These are phyloP conservation scores for Hanseniaspora jakobsenii DNA, from an alignment of 805 yeast genomes.

Conservation along the genomic window DNA sequence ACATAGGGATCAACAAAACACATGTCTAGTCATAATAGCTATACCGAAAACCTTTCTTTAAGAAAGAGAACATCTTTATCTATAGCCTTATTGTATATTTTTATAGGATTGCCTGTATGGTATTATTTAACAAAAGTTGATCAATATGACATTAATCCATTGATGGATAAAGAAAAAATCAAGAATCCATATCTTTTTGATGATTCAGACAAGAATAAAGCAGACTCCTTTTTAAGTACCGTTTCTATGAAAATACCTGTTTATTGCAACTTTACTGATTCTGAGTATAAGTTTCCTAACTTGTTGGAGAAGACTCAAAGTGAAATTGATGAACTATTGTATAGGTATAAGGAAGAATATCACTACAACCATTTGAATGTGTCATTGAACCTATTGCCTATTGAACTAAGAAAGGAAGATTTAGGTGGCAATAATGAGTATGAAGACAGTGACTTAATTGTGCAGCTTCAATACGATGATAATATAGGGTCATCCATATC, in stretches of 20 bases:
- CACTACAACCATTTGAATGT: constrained; percentile 29
- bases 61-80: constrained; percentile 22
- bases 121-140: constrained; percentile 32
- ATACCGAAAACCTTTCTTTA: constrained; percentile 16
- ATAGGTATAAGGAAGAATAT: constrained; percentile 22
- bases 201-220: constrained; percentile 26
- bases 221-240: constrained; percentile 28
- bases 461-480: constrained; percentile 32
- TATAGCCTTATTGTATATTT: constrained; percentile 22
- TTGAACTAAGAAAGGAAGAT: constrained; percentile 13
- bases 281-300: constrained; percentile 53
- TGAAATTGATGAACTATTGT: constrained; percentile 35
- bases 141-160: constrained; percentile 13
- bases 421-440: constrained; percentile 23
- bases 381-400: constrained; percentile 21
- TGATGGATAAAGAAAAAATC: constrained; percentile 28
- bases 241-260: constrained; percentile 35
- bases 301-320: constrained; percentile 42
- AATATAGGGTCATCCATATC: constrained; percentile 34
- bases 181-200: constrained; percentile 31
- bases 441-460: too few species aligned
- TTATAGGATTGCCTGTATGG: constrained; percentile 35
- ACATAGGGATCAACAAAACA: background rate
- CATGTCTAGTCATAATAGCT: constrained; percentile 10
- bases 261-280: constrained; percentile 27